Conservation (phyloP, 768 basidiomycete species). For the Kwoniella mangroviensis region DNA sequence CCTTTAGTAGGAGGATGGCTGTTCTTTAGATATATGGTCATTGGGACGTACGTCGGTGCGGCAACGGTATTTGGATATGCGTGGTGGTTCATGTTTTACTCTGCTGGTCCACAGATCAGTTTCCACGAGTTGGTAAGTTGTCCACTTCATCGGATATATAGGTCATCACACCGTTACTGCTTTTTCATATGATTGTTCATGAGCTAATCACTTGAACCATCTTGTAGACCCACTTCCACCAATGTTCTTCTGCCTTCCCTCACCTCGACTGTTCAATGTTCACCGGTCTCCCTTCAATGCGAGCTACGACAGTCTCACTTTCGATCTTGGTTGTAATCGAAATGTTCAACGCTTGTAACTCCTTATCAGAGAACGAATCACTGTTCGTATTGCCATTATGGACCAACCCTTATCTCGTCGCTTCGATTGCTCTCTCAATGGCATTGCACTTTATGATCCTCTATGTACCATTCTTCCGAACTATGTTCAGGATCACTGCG, state of each 20-base stretch:
- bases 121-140: constrained; percentile 85
- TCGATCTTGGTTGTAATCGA: constrained; percentile 81
- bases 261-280: constrained; percentile 96
- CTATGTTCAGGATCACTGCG: constrained; percentile 87
- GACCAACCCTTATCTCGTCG: constrained; percentile 93
- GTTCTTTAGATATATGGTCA: constrained; percentile 92
- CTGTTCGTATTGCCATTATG: constrained; percentile 85
- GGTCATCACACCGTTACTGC: not conserved
- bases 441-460: constrained; percentile 89
- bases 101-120: constrained; percentile 86
- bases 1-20: constrained; percentile 91
- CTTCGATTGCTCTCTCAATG: constrained; percentile 88
- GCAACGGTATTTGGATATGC: constrained; percentile 97
- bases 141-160: too few relatives aligned
- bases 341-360: constrained; percentile 67
- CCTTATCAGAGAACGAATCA: constrained; percentile 95
- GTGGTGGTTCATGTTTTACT: constrained; percentile 97
- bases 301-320: constrained; percentile 92
- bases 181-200: not conserved
- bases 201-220: too few relatives aligned
- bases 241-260: constrained; percentile 80
- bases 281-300: constrained; percentile 78
- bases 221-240: constrained; percentile 89
- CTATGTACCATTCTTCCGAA: constrained; percentile 94
- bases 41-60: constrained; percentile 90